Conservation (phyloP, 768 basidiomycete species). For the Pulveroboletus sp. region DNA sequence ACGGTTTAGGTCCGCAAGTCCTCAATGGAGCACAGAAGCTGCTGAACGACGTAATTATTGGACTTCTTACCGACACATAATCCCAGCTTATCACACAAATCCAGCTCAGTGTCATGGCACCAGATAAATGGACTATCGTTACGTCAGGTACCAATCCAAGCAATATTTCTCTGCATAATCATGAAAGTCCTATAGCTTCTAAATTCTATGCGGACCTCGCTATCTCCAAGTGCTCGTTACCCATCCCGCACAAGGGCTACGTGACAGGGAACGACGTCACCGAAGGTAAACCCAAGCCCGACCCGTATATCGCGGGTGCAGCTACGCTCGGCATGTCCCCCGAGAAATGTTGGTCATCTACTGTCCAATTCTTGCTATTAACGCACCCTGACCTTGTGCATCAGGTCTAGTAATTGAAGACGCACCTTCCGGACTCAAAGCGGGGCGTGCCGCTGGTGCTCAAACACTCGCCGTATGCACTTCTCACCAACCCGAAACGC, state of each 20-base stretch:
- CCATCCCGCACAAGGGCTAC: slow-evolving; percentile 54
- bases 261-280: slow-evolving; percentile 69
- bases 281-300: slow-evolving; percentile 83
- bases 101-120: slow-evolving; percentile 26
- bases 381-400: not conserved
- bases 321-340: slow-evolving; percentile 48
- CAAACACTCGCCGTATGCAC: slow-evolving; percentile 82
- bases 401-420: slow-evolving; percentile 89
- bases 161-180: not conserved
- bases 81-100: not conserved
- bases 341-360: slow-evolving; percentile 46
- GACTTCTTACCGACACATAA: not conserved
- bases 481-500: slow-evolving; percentile 56
- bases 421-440: slow-evolving; percentile 76
- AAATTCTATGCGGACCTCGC: slow-evolving; percentile 67
- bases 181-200: slow-evolving; percentile 46
- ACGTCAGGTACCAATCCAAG: slow-evolving; percentile 54
- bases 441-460: slow-evolving; percentile 75
- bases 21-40: slow-evolving; percentile 66
- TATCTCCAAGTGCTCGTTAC: slow-evolving; percentile 59
- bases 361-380: not conserved
- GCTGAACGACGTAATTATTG: slow-evolving; percentile 45
- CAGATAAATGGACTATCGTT: slow-evolving; percentile 71
- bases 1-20: slow-evolving; percentile 45
- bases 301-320: slow-evolving; percentile 83